Evolutionary conservation across 2,329 filamentous ascomycete species (phyloP).

Genomic region (Aspergillus pseudotamarii): DNA sequence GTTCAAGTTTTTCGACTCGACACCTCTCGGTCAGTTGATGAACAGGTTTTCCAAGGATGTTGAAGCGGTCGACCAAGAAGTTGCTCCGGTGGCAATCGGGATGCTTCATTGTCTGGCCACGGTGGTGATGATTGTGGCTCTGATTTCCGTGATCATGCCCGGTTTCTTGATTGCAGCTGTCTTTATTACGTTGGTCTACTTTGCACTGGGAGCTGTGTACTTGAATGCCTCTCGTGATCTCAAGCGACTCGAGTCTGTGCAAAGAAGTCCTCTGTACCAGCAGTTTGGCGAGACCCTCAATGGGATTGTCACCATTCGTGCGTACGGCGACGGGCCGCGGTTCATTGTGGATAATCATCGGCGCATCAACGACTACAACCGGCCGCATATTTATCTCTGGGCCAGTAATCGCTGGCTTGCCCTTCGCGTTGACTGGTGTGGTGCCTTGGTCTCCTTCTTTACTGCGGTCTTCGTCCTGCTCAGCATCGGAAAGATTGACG

Average conservation of each 20-base stretch:
- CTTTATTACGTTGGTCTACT: constrained; percentile 83
- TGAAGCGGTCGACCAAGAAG: constrained; percentile 92
- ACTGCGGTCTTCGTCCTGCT: constrained; percentile 87
- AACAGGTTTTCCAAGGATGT: constrained; percentile 98
- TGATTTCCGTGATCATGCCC: constrained; percentile 88
- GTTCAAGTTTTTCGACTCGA: constrained; percentile 97
- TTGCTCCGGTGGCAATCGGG: constrained; percentile 85
- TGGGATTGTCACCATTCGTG: constrained; percentile 94
- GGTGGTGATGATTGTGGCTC: constrained; percentile 79
- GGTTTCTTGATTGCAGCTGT: constrained; percentile 83
- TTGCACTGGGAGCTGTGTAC: constrained; percentile 83
- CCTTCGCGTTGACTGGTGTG: constrained; percentile 86
- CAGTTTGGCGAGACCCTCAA: constrained; percentile 95
- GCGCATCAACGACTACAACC: constrained; percentile 85
- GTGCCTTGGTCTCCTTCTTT: constrained; percentile 90
- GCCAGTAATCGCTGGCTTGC: constrained; percentile 95
- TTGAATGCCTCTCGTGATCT: constrained; percentile 90
- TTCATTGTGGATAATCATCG: constrained; percentile 90
- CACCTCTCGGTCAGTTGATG: constrained; percentile 93
- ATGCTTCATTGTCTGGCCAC: constrained; percentile 68
- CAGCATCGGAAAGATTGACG: constrained; percentile 80
- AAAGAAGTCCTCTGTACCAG: constrained; percentile 93
- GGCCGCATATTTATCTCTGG: constrained; percentile 96
- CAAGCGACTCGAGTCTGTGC: constrained; percentile 91
- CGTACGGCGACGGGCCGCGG: constrained; percentile 89